phyloP scores from a whole-genome alignment of 306 rosid species.

The Castanea sativa region DNA sequence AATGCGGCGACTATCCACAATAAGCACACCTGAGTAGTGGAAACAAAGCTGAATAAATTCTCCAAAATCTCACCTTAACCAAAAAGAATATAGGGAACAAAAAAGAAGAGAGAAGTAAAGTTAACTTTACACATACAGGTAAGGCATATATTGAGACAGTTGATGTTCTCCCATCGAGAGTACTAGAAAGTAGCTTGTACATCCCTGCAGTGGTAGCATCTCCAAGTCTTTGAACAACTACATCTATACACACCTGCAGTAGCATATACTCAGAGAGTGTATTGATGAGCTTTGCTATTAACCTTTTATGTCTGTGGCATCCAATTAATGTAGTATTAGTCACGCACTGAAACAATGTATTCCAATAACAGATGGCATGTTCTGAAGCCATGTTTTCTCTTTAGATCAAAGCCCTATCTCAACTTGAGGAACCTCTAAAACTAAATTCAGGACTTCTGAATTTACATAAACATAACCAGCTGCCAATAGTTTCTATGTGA shows the following conservation, averaged over 20 bases:
- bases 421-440: not conserved
- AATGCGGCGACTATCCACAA: slow-evolving; percentile 74
- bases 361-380: too few species aligned
- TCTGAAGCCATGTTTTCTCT: not conserved
- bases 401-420: not conserved
- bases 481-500: not conserved
- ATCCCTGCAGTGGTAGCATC: slow-evolving; percentile 96
- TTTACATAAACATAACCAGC: not conserved
- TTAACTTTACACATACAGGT: slow-evolving; percentile 56
- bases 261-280: slow-evolving; percentile 11
- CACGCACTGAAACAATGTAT: not conserved
- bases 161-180: slow-evolving; percentile 62
- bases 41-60: slow-evolving; percentile 3
- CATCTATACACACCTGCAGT: slow-evolving; percentile 87
- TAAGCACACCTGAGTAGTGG: slow-evolving; percentile 59
- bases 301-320: not conserved
- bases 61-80: not conserved
- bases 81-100: not conserved
- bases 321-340: slow-evolving; percentile 9
- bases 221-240: slow-evolving; percentile 90
- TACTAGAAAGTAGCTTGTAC: slow-evolving; percentile 71
- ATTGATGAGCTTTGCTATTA: not conserved
- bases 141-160: slow-evolving; percentile 67
- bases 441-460: not conserved
- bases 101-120: not conserved